These are phyloP conservation scores for Sclerotinia minor DNA, from an alignment of 2,329 filamentous ascomycete genomes.

Conservation along the genomic window DNA sequence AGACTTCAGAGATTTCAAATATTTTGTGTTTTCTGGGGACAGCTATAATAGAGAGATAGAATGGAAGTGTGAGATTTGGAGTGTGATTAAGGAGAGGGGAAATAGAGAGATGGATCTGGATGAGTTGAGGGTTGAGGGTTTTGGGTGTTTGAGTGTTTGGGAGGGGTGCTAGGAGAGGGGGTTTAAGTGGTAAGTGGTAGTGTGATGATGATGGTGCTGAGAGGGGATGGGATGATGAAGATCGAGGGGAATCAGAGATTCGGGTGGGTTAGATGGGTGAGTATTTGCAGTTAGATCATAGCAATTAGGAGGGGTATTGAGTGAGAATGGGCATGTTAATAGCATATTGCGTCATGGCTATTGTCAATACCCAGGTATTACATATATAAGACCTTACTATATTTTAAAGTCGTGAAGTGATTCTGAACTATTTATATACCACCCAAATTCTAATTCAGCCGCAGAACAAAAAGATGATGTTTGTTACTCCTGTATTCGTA, in stretches of 20 bases:
- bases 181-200: slow-evolving; percentile 57
- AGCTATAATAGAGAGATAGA: slow-evolving; percentile 56
- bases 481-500: neutral
- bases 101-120: slow-evolving; percentile 45
- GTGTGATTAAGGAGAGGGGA: slow-evolving; percentile 49
- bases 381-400: too few relatives aligned
- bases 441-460: neutral
- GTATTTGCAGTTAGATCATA: neutral
- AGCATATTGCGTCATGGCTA: neutral
- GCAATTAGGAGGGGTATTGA: too few relatives aligned
- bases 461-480: neutral
- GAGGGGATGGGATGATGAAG: neutral
- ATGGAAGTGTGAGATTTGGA: slow-evolving; percentile 54
- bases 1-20: slow-evolving; percentile 45
- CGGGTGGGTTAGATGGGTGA: neutral
- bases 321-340: neutral
- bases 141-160: slow-evolving; percentile 49
- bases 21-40: slow-evolving; percentile 50
- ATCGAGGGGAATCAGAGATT: neutral
- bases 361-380: too few relatives aligned
- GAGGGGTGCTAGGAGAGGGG: slow-evolving; percentile 60
- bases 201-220: slow-evolving; percentile 43
- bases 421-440: slow-evolving; percentile 10
- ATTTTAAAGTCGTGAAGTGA: slow-evolving; percentile 22
- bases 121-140: slow-evolving; percentile 50